Evolutionary conservation across 805 yeast genomes (phyloP).

Genomic region (Kregervanrija delftensis): DNA sequence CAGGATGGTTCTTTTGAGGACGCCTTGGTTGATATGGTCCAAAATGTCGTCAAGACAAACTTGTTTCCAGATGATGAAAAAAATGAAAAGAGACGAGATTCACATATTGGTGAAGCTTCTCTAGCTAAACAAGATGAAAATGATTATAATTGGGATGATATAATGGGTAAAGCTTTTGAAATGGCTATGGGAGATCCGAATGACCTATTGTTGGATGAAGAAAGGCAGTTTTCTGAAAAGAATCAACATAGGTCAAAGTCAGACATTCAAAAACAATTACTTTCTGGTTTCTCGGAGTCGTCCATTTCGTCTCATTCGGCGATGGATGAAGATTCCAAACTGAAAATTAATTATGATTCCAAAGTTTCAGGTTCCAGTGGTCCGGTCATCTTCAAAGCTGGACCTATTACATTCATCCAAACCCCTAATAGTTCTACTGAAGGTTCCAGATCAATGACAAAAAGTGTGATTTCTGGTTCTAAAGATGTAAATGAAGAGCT

Average conservation of each 20-base stretch:
- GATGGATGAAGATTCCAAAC: too few species aligned
- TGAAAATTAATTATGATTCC: too few species aligned
- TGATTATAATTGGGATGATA: slow-evolving; percentile 45
- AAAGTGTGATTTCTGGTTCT: too few species aligned
- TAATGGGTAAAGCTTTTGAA: slow-evolving; percentile 69
- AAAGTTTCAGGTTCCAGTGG: too few species aligned
- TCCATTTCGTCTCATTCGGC: too few species aligned
- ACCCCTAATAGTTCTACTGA: slow-evolving; percentile 16
- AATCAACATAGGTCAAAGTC: not conserved
- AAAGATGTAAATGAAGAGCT: too few species aligned
- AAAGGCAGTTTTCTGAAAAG: not conserved
- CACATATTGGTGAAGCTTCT: not conserved
- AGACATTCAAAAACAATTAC: not conserved
- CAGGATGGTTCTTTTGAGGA: slow-evolving; percentile 29
- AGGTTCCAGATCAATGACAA: slow-evolving; percentile 1
- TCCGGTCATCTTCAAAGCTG: not conserved
- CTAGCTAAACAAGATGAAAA: slow-evolving; percentile 18
- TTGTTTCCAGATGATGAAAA: slow-evolving; percentile 11
- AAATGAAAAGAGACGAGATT: slow-evolving; percentile 3
- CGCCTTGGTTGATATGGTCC: slow-evolving; percentile 50
- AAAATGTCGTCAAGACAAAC: slow-evolving; percentile 40
- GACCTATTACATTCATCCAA: slow-evolving; percentile 5
- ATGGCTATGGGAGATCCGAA: slow-evolving; percentile 66
- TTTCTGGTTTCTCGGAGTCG: not conserved
- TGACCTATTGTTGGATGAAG: slow-evolving; percentile 24